Evolutionary conservation across 1,139 yeast genomes (phyloP).

Genomic region (Insectozyma bohioensis): DNA sequence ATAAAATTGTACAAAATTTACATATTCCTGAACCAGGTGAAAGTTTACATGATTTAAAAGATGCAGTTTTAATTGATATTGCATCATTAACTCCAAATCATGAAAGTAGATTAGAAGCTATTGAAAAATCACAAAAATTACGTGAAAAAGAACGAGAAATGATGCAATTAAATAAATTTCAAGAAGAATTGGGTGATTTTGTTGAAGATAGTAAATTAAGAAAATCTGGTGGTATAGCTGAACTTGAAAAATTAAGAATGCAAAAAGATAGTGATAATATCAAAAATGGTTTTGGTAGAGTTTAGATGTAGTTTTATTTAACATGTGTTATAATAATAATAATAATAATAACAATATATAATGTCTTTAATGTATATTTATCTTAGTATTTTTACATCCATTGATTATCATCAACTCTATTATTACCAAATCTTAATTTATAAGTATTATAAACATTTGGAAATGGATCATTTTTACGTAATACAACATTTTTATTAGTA

Average conservation of each 20-base stretch:
- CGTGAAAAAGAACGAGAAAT: conserved; percentile 71
- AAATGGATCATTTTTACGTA: conserved; percentile 52
- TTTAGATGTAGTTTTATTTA: too few species aligned
- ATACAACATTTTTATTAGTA: conserved; percentile 43
- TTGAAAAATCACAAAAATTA: conserved; percentile 79
- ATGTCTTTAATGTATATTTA: too few species aligned
- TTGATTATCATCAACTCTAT: conserved; percentile 7
- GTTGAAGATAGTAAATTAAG: conserved; percentile 75
- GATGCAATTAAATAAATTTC: conserved; percentile 62
- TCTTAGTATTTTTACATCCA: conserved; percentile 16
- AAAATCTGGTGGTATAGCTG: conserved; percentile 86
- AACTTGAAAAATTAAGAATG: conserved; percentile 68
- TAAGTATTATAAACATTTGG: conserved; percentile 41
- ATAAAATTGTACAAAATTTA: conserved; percentile 39
- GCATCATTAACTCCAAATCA: conserved; percentile 80
- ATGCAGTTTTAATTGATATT: conserved; percentile 80
- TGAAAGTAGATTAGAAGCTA: conserved; percentile 81
- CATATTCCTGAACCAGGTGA: conserved; percentile 66
- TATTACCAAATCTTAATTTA: conserved; percentile 8
- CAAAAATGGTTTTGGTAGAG: conserved; percentile 43
- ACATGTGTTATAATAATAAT: too few species aligned
- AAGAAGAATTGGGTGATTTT: conserved; percentile 84
- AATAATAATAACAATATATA: too few species aligned
- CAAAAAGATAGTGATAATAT: conserved; percentile 69
- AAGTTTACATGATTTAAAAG: conserved; percentile 64